Percentiles rank a stretch among this genome's conserved stretches.
Conservation (phyloP, 306 rosid genomes). For the Echinosophora koreensis region DNA sequence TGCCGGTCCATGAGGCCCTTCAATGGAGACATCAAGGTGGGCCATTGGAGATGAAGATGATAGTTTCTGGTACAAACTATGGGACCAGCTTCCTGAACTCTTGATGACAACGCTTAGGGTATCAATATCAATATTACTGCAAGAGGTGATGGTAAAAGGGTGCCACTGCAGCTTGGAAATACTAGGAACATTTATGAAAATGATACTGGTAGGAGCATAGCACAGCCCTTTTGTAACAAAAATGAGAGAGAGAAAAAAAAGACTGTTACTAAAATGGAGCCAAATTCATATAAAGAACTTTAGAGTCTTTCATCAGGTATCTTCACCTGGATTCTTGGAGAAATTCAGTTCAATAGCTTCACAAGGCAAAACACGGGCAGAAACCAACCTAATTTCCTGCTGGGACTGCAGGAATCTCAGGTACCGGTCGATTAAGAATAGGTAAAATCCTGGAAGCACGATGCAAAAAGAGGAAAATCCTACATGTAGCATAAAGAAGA, state of each 20-base stretch:
- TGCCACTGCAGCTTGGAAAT: constrained; percentile 80
- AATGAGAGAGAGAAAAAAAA: not conserved
- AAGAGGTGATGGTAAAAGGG: constrained; percentile 66
- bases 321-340: constrained; percentile 63
- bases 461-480: constrained; percentile 62
- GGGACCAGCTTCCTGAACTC: constrained; percentile 66
- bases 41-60: constrained; percentile 44
- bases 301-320: not conserved
- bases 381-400: constrained; percentile 43
- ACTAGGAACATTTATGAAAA: constrained; percentile 65
- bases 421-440: constrained; percentile 66
- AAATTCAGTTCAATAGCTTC: constrained; percentile 67
- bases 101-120: constrained; percentile 58
- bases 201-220: constrained; percentile 64
- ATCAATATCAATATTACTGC: constrained; percentile 53
- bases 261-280: not conserved
- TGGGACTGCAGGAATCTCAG: constrained; percentile 69
- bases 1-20: constrained; percentile 68
- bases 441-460: constrained; percentile 68
- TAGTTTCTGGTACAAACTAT: constrained; percentile 50
- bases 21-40: constrained; percentile 57
- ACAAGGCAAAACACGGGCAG: constrained; percentile 67
- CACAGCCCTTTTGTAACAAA: constrained; percentile 49
- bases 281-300: constrained; percentile 1
- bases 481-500: constrained; percentile 67